Evolutionary conservation across 441 rosid species (phyloP).

Genomic region (Syzygium malaccense): DNA sequence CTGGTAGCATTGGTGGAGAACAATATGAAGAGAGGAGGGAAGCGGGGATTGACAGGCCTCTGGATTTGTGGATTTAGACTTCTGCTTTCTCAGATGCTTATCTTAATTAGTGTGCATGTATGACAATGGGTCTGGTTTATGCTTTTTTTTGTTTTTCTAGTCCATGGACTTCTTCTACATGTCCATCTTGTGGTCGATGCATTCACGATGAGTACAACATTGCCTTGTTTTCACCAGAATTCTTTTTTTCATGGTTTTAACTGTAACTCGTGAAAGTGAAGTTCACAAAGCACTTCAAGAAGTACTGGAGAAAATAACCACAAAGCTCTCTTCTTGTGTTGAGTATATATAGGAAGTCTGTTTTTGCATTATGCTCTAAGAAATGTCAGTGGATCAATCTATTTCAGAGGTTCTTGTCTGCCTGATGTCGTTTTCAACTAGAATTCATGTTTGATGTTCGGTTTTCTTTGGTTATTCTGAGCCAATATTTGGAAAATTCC

Average conservation of each 20-base stretch:
- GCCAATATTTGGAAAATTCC: neutral
- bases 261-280: neutral
- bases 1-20: neutral
- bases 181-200: neutral
- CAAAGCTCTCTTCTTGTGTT: neutral
- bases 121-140: neutral
- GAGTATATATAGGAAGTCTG: neutral
- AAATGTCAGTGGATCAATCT: neutral
- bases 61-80: neutral
- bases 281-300: neutral
- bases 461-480: neutral
- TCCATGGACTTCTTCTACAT: neutral
- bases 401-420: neutral
- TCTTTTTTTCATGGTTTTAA: neutral
- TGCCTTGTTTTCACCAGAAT: neutral
- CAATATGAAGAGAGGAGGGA: neutral
- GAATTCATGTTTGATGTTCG: neutral
- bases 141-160: neutral
- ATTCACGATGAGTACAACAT: neutral
- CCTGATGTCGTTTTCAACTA: neutral
- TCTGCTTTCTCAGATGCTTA: neutral
- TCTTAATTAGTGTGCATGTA: neutral
- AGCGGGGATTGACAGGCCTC: neutral
- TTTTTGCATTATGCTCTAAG: neutral
- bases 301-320: neutral